These are phyloP conservation scores for Scheffersomyces parashehatae DNA, from an alignment of 1,139 yeast species.

Conservation along the genomic window DNA sequence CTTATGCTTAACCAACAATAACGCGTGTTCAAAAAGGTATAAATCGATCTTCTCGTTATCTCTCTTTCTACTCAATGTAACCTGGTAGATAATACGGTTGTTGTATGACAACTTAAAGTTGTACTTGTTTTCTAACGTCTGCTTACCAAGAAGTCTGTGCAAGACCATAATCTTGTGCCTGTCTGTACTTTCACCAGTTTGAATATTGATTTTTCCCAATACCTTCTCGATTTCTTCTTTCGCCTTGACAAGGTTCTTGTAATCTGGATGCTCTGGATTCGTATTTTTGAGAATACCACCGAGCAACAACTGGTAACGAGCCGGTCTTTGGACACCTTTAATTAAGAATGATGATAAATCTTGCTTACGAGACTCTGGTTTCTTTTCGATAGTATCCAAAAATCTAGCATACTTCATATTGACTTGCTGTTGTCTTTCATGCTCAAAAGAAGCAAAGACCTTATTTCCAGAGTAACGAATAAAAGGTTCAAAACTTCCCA, in stretches of 20 bases:
- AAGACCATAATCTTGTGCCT: constrained; percentile 85
- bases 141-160: constrained; percentile 78
- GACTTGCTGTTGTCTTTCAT: constrained; percentile 89
- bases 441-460: constrained; percentile 92
- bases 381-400: constrained; percentile 85
- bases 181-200: constrained; percentile 94
- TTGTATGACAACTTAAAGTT: constrained; percentile 77
- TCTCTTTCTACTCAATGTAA: constrained; percentile 64
- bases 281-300: constrained; percentile 85
- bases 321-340: constrained; percentile 95
- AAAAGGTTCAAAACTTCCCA: constrained; percentile 88
- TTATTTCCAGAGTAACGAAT: constrained; percentile 94
- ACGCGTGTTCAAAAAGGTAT: constrained; percentile 84
- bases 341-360: constrained; percentile 92
- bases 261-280: constrained; percentile 71
- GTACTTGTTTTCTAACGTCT: constrained; percentile 61
- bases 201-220: constrained; percentile 78
- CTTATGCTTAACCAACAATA: constrained; percentile 83
- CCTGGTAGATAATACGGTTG: constrained; percentile 78
- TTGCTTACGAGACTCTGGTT: constrained; percentile 86
- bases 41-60: constrained; percentile 81
- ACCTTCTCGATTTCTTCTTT: constrained; percentile 75
- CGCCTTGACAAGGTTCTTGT: constrained; percentile 69
- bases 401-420: constrained; percentile 90
- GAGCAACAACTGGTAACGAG: constrained; percentile 84